Conservation (phyloP, 371 early-diverging fungal genomes). For the Saksenaea oblongispora region DNA sequence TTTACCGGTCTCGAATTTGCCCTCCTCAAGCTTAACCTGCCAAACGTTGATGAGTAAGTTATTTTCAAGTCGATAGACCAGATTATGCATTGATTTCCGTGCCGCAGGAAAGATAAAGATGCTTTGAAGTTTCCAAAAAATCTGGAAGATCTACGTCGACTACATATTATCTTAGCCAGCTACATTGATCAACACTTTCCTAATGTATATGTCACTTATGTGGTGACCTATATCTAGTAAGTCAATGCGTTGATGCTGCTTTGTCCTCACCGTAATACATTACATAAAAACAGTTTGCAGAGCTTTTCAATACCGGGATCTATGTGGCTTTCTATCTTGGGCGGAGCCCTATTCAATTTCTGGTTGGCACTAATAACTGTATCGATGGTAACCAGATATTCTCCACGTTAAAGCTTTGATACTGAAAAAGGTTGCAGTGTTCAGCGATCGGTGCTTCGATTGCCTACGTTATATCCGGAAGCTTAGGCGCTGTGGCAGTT, state of each 20-base stretch:
- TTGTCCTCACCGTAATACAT: neutral
- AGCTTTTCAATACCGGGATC: slow-evolving; percentile 71
- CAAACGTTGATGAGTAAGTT: slow-evolving; percentile 42
- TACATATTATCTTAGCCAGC: slow-evolving; percentile 55
- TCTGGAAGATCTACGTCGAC: slow-evolving; percentile 52
- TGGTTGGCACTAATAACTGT: slow-evolving; percentile 60
- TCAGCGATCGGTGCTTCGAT: slow-evolving; percentile 64
- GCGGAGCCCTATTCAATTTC: slow-evolving; percentile 64
- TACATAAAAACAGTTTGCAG: slow-evolving; percentile 49
- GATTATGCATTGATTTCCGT: slow-evolving; percentile 5
- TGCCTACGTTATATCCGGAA: slow-evolving; percentile 58
- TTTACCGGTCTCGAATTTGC: slow-evolving; percentile 37
- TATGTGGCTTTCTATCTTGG: slow-evolving; percentile 68
- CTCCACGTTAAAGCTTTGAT: neutral
- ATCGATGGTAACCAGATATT: slow-evolving; percentile 37
- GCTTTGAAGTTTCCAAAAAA: slow-evolving; percentile 59
- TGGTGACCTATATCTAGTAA: slow-evolving; percentile 63
- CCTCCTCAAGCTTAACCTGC: slow-evolving; percentile 37
- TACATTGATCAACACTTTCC: slow-evolving; percentile 62
- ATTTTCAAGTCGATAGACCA: neutral
- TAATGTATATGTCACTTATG: slow-evolving; percentile 55
- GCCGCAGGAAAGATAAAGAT: slow-evolving; percentile 52
- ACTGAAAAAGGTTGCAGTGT: slow-evolving; percentile 28
- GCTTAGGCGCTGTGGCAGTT: slow-evolving; percentile 56
- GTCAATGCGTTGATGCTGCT: slow-evolving; percentile 10